Conservation (phyloP, 2,329 filamentous ascomycete genomes). For the Fragosphaeria purpurea region DNA sequence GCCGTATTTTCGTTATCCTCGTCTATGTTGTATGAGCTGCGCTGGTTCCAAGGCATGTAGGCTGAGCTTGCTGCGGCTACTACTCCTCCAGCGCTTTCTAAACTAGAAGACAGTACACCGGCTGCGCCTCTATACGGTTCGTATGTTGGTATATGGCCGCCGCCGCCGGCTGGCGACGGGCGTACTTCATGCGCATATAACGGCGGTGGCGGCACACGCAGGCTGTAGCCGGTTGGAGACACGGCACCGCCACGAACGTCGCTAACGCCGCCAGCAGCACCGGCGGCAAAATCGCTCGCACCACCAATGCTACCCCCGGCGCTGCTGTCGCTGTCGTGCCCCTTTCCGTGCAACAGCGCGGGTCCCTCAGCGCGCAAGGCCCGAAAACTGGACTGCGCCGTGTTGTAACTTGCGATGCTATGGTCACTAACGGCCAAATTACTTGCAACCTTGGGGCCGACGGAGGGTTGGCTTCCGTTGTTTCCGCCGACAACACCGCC, state of each 20-base stretch:
- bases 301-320: background rate
- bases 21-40: constrained; percentile 14
- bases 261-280: background rate
- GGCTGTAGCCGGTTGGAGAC: background rate
- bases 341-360: constrained; percentile 26
- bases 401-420: constrained; percentile 7
- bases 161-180: constrained; percentile 3
- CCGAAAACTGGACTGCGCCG: constrained; percentile 40
- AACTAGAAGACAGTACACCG: too few species aligned
- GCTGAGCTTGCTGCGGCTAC: background rate
- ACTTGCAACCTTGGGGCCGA: constrained; percentile 12
- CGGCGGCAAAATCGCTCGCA: background rate
- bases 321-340: constrained; percentile 16
- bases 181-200: background rate
- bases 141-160: background rate
- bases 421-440: background rate
- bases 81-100: too few species aligned
- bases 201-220: background rate
- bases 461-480: background rate
- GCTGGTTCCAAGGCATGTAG: background rate
- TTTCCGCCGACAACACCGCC: background rate
- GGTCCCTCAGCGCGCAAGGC: constrained; percentile 45
- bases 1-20: constrained; percentile 19
- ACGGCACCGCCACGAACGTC: background rate
- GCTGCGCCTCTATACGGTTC: background rate